Conservation (phyloP, 2,329 filamentous ascomycete genomes). For the Neofusicoccum cordaticola region DNA sequence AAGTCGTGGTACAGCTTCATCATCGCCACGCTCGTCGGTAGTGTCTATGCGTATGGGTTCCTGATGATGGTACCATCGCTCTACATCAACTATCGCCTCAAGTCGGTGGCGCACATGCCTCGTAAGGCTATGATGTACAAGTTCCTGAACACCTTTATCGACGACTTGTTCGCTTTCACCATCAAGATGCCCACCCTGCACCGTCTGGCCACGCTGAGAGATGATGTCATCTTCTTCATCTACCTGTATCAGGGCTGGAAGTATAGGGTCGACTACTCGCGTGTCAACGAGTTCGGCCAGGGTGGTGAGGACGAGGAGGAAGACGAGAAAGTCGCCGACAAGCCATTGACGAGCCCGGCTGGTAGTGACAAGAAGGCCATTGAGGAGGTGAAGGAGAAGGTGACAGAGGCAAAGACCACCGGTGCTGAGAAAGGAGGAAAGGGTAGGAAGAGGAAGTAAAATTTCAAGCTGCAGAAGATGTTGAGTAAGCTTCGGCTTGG, state of each 20-base stretch:
- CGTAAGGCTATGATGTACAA: constrained; percentile 97
- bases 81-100: constrained; percentile 98
- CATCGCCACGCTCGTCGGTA: constrained; percentile 91
- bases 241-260: constrained; percentile 93
- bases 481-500: neutral
- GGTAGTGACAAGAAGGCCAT: constrained; percentile 24
- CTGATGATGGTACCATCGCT: constrained; percentile 97
- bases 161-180: constrained; percentile 96
- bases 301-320: constrained; percentile 75
- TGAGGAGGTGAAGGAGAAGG: constrained; percentile 18
- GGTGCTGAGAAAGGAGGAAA: constrained; percentile 16
- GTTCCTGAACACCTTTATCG: constrained; percentile 97
- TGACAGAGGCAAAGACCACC: constrained; percentile 18
- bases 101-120: constrained; percentile 90
- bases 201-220: constrained; percentile 83
- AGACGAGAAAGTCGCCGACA: constrained; percentile 49
- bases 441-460: constrained; percentile 25
- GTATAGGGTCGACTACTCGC: constrained; percentile 86
- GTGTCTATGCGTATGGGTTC: constrained; percentile 97
- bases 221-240: constrained; percentile 97
- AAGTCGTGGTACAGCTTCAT: constrained; percentile 98
- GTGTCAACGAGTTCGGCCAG: constrained; percentile 97
- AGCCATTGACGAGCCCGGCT: constrained; percentile 37
- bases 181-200: constrained; percentile 99
- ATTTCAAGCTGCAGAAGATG: neutral